These are phyloP conservation scores for Candida saitoana DNA, from an alignment of 805 yeast species.

Conservation along the genomic window DNA sequence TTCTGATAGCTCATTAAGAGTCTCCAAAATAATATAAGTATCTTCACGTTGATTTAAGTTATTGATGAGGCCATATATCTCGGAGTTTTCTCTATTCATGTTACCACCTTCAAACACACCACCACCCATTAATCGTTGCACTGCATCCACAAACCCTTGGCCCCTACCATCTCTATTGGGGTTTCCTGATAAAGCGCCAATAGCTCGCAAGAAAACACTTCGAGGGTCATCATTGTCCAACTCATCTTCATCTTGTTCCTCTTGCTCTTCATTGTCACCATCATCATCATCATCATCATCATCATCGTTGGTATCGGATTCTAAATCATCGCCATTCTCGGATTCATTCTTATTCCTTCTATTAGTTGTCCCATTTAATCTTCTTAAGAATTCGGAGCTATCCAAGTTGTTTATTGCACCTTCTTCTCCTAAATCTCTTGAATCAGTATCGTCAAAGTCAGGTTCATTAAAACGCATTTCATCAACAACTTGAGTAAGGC, in stretches of 20 bases:
- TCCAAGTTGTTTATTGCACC: background rate
- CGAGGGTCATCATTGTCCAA: slow-evolving; percentile 18
- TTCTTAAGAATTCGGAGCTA: background rate
- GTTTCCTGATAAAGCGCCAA: slow-evolving; percentile 17
- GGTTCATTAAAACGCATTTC: background rate
- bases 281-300: slow-evolving; percentile 14
- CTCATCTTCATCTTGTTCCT: slow-evolving; percentile 16
- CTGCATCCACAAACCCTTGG: slow-evolving; percentile 27
- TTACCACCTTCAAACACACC: slow-evolving; percentile 17
- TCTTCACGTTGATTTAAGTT: slow-evolving; percentile 47
- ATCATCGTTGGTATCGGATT: slow-evolving; percentile 16
- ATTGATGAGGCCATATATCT: slow-evolving; percentile 31
- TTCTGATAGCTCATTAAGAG: slow-evolving; percentile 61
- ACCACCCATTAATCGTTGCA: slow-evolving; percentile 32
- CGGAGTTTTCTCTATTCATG: slow-evolving; percentile 19
- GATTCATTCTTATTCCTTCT: slow-evolving; percentile 18
- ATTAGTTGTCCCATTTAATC: slow-evolving; percentile 11
- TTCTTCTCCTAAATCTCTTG: background rate
- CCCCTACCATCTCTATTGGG: slow-evolving; percentile 17
- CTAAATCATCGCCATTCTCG: slow-evolving; percentile 13
- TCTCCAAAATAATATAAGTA: slow-evolving; percentile 58
- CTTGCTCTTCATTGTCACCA: slow-evolving; percentile 11
- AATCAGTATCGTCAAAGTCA: background rate
- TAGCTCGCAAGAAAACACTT: slow-evolving; percentile 23
- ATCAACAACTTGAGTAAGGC: slow-evolving; percentile 1